These are phyloP conservation scores for Hortiboletus rubellus DNA, from an alignment of 1,284 basidiomycete genomes.

Conservation along the genomic window DNA sequence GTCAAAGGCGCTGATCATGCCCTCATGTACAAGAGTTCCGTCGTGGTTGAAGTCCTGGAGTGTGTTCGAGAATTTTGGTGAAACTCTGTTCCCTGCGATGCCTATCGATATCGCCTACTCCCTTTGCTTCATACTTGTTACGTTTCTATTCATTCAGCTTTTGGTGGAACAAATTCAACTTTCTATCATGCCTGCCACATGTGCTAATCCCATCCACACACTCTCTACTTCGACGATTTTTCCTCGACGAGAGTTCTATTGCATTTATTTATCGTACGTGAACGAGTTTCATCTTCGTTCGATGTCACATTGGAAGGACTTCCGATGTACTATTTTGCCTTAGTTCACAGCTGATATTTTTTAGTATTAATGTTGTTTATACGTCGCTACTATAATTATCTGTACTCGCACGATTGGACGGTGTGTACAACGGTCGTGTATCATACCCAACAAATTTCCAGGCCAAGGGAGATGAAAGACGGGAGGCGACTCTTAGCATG, in stretches of 20 bases:
- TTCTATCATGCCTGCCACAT: slow-evolving; percentile 2
- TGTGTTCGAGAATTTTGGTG: slow-evolving; percentile 61
- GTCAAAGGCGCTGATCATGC: slow-evolving; percentile 89
- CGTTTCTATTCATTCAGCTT: slow-evolving; percentile 11
- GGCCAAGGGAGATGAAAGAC: neutral
- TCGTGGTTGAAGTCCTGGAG: slow-evolving; percentile 89
- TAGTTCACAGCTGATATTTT: slow-evolving; percentile 25
- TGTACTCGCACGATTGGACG: slow-evolving; percentile 20
- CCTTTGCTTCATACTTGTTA: slow-evolving; percentile 25
- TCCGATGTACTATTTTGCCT: slow-evolving; percentile 34
- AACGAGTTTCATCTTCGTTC: slow-evolving; percentile 27
- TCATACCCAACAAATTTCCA: neutral
- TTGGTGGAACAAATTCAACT: slow-evolving; percentile 17
- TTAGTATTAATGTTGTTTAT: slow-evolving; percentile 37
- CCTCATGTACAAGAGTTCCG: slow-evolving; percentile 86
- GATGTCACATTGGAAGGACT: slow-evolving; percentile 24
- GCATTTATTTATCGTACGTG: slow-evolving; percentile 25
- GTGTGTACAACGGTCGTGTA: neutral
- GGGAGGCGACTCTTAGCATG: no score
- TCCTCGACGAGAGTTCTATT: slow-evolving; percentile 7
- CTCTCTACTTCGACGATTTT: slow-evolving; percentile 2
- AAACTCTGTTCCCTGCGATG: slow-evolving; percentile 5
- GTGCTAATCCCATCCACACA: slow-evolving; percentile 10
- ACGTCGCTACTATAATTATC: slow-evolving; percentile 31
- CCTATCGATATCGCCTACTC: slow-evolving; percentile 10